These are phyloP conservation scores for Epipyxis sp. DNA, from an alignment of 108 stramenopile species.

Conservation along the genomic window DNA sequence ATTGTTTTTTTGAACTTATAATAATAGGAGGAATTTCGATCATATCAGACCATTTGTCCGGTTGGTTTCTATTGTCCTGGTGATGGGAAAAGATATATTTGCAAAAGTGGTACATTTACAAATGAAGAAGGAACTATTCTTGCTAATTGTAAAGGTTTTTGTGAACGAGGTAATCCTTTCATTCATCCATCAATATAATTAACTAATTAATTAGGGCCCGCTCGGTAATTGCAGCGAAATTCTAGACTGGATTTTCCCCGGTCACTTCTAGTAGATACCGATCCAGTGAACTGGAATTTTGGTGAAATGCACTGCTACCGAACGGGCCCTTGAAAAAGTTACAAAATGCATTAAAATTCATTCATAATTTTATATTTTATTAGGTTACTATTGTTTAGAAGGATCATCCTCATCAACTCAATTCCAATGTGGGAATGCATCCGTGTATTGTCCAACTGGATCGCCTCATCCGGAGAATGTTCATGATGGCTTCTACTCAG, in stretches of 20 bases:
- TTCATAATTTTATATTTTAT: too few species aligned
- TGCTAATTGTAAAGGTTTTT: not conserved
- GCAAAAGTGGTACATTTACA: conserved; percentile 49
- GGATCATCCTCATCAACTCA: not conserved
- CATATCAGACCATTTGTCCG: conserved; percentile 38
- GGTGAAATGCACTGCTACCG: too few species aligned
- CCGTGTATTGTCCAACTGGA: conserved; percentile 13
- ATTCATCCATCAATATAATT: too few species aligned
- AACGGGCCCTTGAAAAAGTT: too few species aligned
- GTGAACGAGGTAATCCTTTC: conserved; percentile 18
- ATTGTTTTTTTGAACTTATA: too few species aligned
- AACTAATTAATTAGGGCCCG: too few species aligned
- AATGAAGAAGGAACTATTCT: not conserved
- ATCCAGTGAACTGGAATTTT: too few species aligned
- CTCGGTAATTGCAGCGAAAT: too few species aligned
- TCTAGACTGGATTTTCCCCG: too few species aligned
- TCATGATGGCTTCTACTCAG: conserved; percentile 1
- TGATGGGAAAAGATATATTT: conserved; percentile 22
- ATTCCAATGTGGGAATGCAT: conserved; percentile 14
- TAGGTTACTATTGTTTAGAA: not conserved
- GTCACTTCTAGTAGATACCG: too few species aligned
- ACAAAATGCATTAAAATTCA: too few species aligned
- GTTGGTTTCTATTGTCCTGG: conserved; percentile 55
- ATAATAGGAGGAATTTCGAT: conserved; percentile 17
- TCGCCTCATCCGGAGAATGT: not conserved